Base-by-base conservation (phyloP, 2,329 filamentous ascomycete species). In the Botryotinia narcissicola region DNA sequence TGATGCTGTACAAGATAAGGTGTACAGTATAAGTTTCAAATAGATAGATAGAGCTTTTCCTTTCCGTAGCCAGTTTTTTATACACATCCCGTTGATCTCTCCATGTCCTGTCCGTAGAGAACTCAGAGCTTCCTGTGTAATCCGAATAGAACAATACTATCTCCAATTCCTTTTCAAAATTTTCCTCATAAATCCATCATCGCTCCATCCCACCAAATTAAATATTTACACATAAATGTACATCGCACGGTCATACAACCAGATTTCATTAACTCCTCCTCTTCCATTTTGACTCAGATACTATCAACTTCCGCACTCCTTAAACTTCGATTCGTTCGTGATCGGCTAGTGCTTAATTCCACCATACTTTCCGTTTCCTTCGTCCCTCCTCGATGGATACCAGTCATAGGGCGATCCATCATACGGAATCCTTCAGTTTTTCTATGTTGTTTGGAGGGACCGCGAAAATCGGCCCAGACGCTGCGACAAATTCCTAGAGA, bases 401-500 rank as follows among this genome's bases (percentile, higher is more conserved):
- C 61, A 14, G 37, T 62, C 40, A 32, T 46, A 2, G 70, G 70
- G 3, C 61, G 46, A 16, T 67, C 61, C 37, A 72, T 72, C 70
- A 67, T 67, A 20, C 48, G 61, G 8, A 72, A 72, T 5, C 70
- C 70, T 7, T 72, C 70, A 3, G 1, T 35, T 46, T n/a, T 54
- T 14, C 18, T 64, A 57, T 42, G 46, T 44, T 72, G 70, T 3
- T 51, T 32, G 0, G 70, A 25, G 8, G 70, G 70, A 2, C 70
- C 61, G 10, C 61, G 35, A 6, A 67, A 35, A 35, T 72, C 70
- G 7, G 44, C n/a, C 70, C 70, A 72, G 20, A 67, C 61, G 9
- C 35, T 57, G 18, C 70, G 70, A 32, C 70, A 72, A 3, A 72
- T 72, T 8, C 61, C 18, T 14, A 89, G 88, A 8, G 91, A 93